A percentile compares a stretch with the other conserved stretches of the same genome.
phyloP scores from a whole-genome alignment of 305 asterid species.

The Fraxinus dipetala region DNA sequence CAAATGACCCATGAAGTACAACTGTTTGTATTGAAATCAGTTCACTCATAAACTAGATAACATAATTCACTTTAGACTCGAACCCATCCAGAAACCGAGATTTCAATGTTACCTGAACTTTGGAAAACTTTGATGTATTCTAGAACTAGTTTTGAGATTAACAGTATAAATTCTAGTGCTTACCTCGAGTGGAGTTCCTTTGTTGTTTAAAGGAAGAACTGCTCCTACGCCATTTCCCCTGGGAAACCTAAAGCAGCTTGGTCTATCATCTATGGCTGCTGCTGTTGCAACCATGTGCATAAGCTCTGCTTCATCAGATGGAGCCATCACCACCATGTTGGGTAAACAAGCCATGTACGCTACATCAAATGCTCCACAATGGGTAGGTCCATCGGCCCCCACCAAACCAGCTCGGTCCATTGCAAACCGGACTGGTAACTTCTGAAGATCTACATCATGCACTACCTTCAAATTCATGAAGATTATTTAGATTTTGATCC shows the following conservation, averaged over 20 bases:
- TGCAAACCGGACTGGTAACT: conserved; percentile 73
- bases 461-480: conserved; percentile 46
- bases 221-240: conserved; percentile 75
- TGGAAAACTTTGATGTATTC: neutral
- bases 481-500: conserved; percentile 2
- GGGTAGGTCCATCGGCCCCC: conserved; percentile 86
- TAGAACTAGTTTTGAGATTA: neutral
- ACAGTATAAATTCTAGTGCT: neutral
- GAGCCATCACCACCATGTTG: conserved; percentile 87
- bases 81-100: neutral
- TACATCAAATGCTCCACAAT: conserved; percentile 78
- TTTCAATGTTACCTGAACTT: neutral
- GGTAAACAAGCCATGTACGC: conserved; percentile 82
- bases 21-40: neutral
- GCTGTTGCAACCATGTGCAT: conserved; percentile 88
- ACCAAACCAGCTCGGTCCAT: conserved; percentile 85
- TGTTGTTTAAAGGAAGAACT: conserved; percentile 47
- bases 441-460: conserved; percentile 82
- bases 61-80: neutral
- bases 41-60: neutral
- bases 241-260: conserved; percentile 74
- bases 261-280: conserved; percentile 65
- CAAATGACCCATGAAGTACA: neutral
- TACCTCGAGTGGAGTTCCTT: conserved; percentile 73
- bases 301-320: conserved; percentile 74